Conservation (phyloP, 306 rosid species). For the Glycine soja region DNA sequence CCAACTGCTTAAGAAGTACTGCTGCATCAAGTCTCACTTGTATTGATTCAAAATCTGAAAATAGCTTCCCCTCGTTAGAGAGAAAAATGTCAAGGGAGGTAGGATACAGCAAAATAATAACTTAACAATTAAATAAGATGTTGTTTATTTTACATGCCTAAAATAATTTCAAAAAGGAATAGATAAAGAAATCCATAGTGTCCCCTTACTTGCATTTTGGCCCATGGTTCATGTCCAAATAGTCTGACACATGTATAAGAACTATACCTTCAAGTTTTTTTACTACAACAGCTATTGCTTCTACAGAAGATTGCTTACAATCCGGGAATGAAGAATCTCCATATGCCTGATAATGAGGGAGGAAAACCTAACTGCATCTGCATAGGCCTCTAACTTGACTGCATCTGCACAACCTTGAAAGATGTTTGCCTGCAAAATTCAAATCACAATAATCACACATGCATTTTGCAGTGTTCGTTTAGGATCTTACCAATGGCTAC, state of each 20-base stretch:
- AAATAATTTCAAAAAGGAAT: slow-evolving; percentile 7
- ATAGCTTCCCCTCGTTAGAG: slow-evolving; percentile 78
- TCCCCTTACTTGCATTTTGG: slow-evolving; percentile 36
- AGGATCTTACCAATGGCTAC: slow-evolving; percentile 68
- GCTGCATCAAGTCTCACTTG: slow-evolving; percentile 97
- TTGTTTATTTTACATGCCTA: background rate
- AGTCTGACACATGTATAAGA: slow-evolving; percentile 32
- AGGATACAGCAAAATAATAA: slow-evolving; percentile 30
- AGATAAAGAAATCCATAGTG: background rate
- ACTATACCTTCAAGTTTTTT: slow-evolving; percentile 77
- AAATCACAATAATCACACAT: background rate
- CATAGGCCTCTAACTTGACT: too few species aligned
- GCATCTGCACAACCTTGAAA: too few species aligned
- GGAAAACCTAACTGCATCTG: too few species aligned
- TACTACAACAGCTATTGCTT: slow-evolving; percentile 71
- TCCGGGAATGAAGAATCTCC: slow-evolving; percentile 92
- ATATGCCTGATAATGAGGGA: slow-evolving; percentile 64
- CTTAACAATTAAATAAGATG: slow-evolving; percentile 26
- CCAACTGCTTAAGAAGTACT: slow-evolving; percentile 90
- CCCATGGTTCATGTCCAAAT: background rate
- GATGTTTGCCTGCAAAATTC: slow-evolving; percentile 73
- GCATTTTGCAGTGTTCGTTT: background rate
- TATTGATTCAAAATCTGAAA: slow-evolving; percentile 89
- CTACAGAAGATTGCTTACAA: slow-evolving; percentile 92
- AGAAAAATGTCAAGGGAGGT: slow-evolving; percentile 39